Base-by-base conservation (phyloP, 164 flowering plant species). In the Tetracentron sinense region DNA sequence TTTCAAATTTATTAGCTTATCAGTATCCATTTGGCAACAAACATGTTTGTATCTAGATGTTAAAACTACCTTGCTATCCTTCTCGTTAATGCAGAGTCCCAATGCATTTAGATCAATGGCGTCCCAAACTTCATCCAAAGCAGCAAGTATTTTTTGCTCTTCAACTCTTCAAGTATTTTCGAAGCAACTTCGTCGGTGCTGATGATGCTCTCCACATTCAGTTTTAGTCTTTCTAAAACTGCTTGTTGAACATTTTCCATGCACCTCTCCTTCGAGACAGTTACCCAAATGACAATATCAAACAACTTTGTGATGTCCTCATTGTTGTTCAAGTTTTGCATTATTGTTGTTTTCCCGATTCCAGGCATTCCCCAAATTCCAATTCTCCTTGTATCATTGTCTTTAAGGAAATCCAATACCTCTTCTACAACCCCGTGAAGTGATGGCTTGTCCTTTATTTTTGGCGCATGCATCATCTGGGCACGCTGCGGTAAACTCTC, bases 301-400 rank as follows among this genome's bases (percentile, higher is more conserved):
- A 73, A 77, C 64, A 61, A 29, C 2, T 54, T 6, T 7, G 22
- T 29, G 1, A 55, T 57, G 27, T 58, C 56, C 14, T n/a, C 38
- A 2, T 38, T 6, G n/a, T 70, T 54, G 70, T 54, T 4, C n/a
- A n/a, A n/a, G n/a, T n/a, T n/a, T n/a, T n/a, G n/a, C n/a, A n/a
- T n/a, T n/a, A n/a, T n/a, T n/a, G 70, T 58, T 3, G 72, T 77
- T 50, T 77, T 73, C 4, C 80, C 73, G 1, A 55, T 27, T 10
- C 80, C 77, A 16, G 47, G n/a, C 55, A 54, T 64, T 38, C 80
- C 80, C 58, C 63, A 64, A 21, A 73, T 25, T 2, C 70, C 75
- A 53, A 77, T 70, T 42, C 49, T 64, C 20, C 27, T 64, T 59
- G 17, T 60, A 53, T n/a, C n/a, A n/a, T n/a, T n/a, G n/a, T n/a